These are phyloP conservation scores for Polyporus arcularius DNA, from an alignment of 768 basidiomycete species.

Conservation along the genomic window DNA sequence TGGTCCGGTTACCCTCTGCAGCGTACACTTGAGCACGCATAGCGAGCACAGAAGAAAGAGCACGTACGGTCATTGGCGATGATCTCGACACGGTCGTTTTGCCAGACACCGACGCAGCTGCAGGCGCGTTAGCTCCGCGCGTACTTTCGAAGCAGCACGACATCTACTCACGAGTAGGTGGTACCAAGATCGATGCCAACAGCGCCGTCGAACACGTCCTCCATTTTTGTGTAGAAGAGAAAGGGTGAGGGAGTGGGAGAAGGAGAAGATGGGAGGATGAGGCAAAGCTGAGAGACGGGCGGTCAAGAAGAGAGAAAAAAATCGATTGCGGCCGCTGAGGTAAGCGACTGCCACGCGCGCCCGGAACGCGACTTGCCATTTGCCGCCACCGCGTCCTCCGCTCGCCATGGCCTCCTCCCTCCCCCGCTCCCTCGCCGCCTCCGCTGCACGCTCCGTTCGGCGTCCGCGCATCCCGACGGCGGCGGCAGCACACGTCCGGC, in stretches of 20 bases:
- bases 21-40: not conserved
- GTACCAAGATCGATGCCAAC: conserved; percentile 97
- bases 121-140: conserved; percentile 21
- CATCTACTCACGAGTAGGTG: conserved; percentile 81
- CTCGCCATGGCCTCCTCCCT: conserved; percentile 28
- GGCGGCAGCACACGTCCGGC: conserved; percentile 7
- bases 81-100: conserved; percentile 99
- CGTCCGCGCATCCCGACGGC: conserved; percentile 2
- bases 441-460: conserved; percentile 22
- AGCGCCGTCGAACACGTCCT: conserved; percentile 94
- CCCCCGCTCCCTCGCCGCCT: conserved; percentile 20
- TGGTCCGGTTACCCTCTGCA: conserved; percentile 96
- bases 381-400: conserved; percentile 32
- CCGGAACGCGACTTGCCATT: conserved; percentile 24
- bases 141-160: not conserved
- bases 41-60: not conserved
- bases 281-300: conserved; percentile 19
- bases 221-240: conserved; percentile 61
- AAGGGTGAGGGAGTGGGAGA: conserved; percentile 35
- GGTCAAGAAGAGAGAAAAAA: conserved; percentile 39
- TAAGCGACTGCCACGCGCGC: conserved; percentile 42
- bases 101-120: conserved; percentile 99
- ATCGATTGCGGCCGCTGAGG: conserved; percentile 49
- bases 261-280: conserved; percentile 18
- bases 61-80: conserved; percentile 93